These are phyloP conservation scores for Filobasidium floriforme DNA, from an alignment of 768 basidiomycete species.

Conservation along the genomic window DNA sequence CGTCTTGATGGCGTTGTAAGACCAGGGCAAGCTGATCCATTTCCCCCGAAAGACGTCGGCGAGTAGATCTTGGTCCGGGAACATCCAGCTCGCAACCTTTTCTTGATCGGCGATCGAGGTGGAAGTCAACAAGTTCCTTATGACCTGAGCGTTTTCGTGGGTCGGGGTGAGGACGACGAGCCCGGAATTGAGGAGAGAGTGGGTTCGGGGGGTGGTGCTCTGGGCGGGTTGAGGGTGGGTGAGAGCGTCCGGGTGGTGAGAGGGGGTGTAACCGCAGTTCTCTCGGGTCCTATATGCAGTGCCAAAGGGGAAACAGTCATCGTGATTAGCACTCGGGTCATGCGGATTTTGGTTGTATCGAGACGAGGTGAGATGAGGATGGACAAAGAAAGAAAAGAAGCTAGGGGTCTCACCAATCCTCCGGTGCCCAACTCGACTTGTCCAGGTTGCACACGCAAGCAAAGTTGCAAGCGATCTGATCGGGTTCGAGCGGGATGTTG, in stretches of 20 bases:
- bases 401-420: constrained; percentile 60
- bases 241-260: constrained; percentile 43
- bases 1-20: constrained; percentile 49
- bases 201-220: constrained; percentile 56
- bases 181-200: constrained; percentile 73
- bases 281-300: constrained; percentile 82
- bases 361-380: neutral
- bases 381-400: neutral
- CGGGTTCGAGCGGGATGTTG: constrained; percentile 44
- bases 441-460: constrained; percentile 93
- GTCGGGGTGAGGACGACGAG: constrained; percentile 52
- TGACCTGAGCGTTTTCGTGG: neutral
- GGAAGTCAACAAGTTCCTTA: constrained; percentile 10
- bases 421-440: constrained; percentile 72
- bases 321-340: too few species aligned
- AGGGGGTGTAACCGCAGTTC: constrained; percentile 70
- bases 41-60: constrained; percentile 17
- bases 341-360: too few species aligned
- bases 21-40: constrained; percentile 57
- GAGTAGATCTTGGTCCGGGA: constrained; percentile 21
- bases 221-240: constrained; percentile 49
- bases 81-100: constrained; percentile 20
- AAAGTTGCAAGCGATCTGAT: constrained; percentile 78
- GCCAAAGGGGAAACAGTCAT: too few species aligned
- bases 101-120: constrained; percentile 7